Percentiles rank a stretch among this genome's conserved stretches.
Evolutionary conservation across 768 basidiomycete genomes (phyloP).

Genomic region (Macrolepiota albuminosa): DNA sequence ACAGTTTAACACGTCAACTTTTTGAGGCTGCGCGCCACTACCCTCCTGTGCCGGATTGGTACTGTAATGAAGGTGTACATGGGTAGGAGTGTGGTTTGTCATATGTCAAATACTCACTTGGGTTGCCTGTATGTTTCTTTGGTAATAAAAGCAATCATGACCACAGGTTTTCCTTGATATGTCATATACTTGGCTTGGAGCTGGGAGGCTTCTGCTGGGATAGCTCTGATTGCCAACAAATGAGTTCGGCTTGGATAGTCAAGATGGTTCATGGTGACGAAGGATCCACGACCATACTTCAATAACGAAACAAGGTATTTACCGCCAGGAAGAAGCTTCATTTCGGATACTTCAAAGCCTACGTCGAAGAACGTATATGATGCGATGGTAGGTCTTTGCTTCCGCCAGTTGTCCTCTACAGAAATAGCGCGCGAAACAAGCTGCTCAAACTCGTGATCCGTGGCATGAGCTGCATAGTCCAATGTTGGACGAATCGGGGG

Average conservation of each 20-base stretch:
- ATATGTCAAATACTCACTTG: too few relatives aligned
- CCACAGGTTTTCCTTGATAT: too few relatives aligned
- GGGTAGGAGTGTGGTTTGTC: too few relatives aligned
- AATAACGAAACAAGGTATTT: slow-evolving; percentile 51
- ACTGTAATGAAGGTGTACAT: too few relatives aligned
- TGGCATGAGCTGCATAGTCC: too few relatives aligned
- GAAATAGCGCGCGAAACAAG: slow-evolving; percentile 57
- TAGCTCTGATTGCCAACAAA: slow-evolving; percentile 45
- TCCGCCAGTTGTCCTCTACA: slow-evolving; percentile 56
- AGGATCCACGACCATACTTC: slow-evolving; percentile 42
- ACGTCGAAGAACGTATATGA: slow-evolving; percentile 3
- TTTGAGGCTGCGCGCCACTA: too few relatives aligned
- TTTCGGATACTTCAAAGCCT: slow-evolving; percentile 25
- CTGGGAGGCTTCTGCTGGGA: slow-evolving; percentile 48
- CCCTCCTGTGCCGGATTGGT: too few relatives aligned
- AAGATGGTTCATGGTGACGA: slow-evolving; percentile 31
- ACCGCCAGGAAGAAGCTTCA: slow-evolving; percentile 47
- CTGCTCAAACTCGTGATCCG: slow-evolving; percentile 34
- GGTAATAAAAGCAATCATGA: too few relatives aligned
- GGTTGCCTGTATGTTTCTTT: too few relatives aligned
- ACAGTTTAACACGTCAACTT: slow-evolving; percentile 23
- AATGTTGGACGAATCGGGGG: too few relatives aligned
- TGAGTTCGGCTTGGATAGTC: slow-evolving; percentile 37
- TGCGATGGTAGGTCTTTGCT: slow-evolving; percentile 30
- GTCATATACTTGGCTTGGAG: slow-evolving; percentile 50